A percentile compares a stretch with the other conserved stretches of the same genome.
These are phyloP conservation scores for Ogataea trehalophila DNA, from an alignment of 805 yeast species.

Conservation along the genomic window DNA sequence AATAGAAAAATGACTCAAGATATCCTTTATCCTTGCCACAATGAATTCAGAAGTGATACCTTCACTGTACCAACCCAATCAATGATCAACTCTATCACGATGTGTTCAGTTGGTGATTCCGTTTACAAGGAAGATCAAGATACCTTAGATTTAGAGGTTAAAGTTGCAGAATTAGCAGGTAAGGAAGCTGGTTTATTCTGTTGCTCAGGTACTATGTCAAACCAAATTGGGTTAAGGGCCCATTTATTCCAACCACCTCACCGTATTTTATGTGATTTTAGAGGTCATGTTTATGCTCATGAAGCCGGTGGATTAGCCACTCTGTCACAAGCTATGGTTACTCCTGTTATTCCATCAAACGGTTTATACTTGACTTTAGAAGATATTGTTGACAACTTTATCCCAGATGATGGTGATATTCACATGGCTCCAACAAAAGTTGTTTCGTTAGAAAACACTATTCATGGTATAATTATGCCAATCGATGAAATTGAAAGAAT, in stretches of 20 bases:
- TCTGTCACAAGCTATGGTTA: slow-evolving; percentile 83
- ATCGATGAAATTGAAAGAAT: slow-evolving; percentile 67
- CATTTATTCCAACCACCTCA: slow-evolving; percentile 75
- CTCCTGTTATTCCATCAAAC: slow-evolving; percentile 67
- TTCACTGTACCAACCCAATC: slow-evolving; percentile 78
- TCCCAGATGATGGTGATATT: slow-evolving; percentile 75
- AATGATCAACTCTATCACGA: slow-evolving; percentile 55
- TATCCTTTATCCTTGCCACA: slow-evolving; percentile 18
- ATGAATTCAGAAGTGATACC: slow-evolving; percentile 69
- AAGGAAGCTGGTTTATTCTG: slow-evolving; percentile 77
- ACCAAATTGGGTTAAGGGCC: slow-evolving; percentile 76
- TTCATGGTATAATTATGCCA: slow-evolving; percentile 77
- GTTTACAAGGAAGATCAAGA: slow-evolving; percentile 77
- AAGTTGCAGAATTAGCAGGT: slow-evolving; percentile 65
- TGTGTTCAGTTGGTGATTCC: slow-evolving; percentile 71
- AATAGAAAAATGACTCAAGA: slow-evolving; percentile 3
- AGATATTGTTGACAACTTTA: slow-evolving; percentile 55
- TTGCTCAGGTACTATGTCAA: slow-evolving; percentile 82
- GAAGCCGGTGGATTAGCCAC: slow-evolving; percentile 90
- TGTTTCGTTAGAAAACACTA: slow-evolving; percentile 78
- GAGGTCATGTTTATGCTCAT: slow-evolving; percentile 75
- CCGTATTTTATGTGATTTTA: slow-evolving; percentile 71
- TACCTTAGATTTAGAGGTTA: slow-evolving; percentile 58
- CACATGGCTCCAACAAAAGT: slow-evolving; percentile 84
- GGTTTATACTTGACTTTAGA: slow-evolving; percentile 73